Evolutionary conservation across 768 basidiomycete genomes (phyloP), one percentile per base, ranked within the genome.

Genomic region (Pilatotrama ljubarskyi): DNA sequence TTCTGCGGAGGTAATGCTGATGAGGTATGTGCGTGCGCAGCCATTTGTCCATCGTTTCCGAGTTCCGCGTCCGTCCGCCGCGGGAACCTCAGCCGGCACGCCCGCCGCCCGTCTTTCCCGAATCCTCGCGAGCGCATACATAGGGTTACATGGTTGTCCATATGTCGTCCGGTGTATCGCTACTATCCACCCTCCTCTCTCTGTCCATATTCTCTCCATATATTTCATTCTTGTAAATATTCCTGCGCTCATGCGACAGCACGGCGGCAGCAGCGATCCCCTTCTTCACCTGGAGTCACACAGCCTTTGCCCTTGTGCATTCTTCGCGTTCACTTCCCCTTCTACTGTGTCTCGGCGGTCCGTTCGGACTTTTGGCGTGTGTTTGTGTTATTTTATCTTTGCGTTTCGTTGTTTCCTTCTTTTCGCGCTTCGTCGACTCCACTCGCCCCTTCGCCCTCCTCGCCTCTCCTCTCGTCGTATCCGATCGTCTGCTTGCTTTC

Each of bases 11-110:
- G 20, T 32, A 17, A 41, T 29, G 57, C 57, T 68, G 41, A 67
- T 55, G 51, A 38, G 2, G 48, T 1, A 51, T 52, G 52, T 59
- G 24, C 46, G 40, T 50, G 68, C 62, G 36, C 64, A 93, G 91
- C 70, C 91, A 93, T 69, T 74, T 93, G 57, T 85, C 83, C 62
- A 79, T 93, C 61, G 77, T 83, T 62, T 76, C 81, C 69, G 87
- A 92, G 72, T 91, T 93, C 79, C 85, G 91, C 58, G 83, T 93
- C 60, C 91, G 88, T 68, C 87, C 86, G 7, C 89, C 84, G 26
- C 80, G 84, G 70, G 85, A 82, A 17, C 65, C 71, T 17, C 69
- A 59, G 50, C 68, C 66, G 22, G 67, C 70, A 29, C 76, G 74
- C 35, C 72, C 78, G 3, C 71, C 74, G n/a, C 74, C 74, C 9